These are phyloP conservation scores for Lipomyces japonicus DNA, from an alignment of 805 yeast genomes.

Conservation along the genomic window DNA sequence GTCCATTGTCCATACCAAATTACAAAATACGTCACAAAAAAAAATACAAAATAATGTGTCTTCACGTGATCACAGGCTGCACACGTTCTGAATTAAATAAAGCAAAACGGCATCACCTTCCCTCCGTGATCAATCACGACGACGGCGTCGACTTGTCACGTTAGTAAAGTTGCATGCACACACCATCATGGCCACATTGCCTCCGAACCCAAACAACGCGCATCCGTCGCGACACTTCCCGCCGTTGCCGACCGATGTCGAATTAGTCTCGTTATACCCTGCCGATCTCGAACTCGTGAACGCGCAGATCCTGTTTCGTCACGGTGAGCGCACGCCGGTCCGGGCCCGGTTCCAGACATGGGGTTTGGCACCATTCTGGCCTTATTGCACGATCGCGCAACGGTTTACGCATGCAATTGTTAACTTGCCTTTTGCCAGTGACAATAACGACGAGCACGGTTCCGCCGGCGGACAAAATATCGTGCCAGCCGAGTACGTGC, in stretches of 20 bases:
- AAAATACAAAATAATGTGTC: too few species aligned
- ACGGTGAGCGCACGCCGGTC: constrained; percentile 28
- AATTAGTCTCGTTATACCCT: constrained; percentile 22
- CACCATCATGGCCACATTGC: not conserved
- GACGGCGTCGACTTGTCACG: too few species aligned
- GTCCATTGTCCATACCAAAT: too few species aligned
- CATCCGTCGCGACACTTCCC: constrained; percentile 4
- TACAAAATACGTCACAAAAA: too few species aligned
- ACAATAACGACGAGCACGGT: constrained; percentile 12
- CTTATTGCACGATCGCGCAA: constrained; percentile 23
- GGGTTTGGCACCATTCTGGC: constrained; percentile 28
- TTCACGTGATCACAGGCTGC: too few species aligned
- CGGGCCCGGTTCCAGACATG: constrained; percentile 28
- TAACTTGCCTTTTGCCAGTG: constrained; percentile 7
- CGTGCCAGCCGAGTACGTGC: constrained; percentile 22
- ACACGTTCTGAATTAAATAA: too few species aligned
- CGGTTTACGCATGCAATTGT: constrained; percentile 22
- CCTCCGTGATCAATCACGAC: too few species aligned
- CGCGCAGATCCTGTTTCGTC: constrained; percentile 26
- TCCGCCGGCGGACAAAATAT: too few species aligned
- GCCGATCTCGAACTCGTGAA: constrained; percentile 21
- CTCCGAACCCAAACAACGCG: not conserved
- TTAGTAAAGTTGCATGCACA: too few species aligned
- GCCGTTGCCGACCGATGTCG: constrained; percentile 17
- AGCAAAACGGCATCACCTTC: too few species aligned